Evolutionary conservation across 2,329 filamentous ascomycete species (phyloP), one percentile per base, ranked within the genome.

Genomic region (Cladophialophora chaetospira): DNA sequence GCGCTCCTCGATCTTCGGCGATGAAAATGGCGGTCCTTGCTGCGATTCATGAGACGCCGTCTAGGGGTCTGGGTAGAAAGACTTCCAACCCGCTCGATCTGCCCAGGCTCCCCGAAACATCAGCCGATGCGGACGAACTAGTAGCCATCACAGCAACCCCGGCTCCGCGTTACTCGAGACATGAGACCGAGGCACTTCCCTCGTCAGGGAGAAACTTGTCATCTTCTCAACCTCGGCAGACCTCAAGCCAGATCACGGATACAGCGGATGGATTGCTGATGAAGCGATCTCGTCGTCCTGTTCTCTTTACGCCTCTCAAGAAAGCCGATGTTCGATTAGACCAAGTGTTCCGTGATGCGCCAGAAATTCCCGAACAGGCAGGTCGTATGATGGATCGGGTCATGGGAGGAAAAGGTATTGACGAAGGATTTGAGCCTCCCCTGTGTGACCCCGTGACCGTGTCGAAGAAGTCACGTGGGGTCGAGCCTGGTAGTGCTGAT

Each of bases 11-110:
- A 13, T 57, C 60, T 31, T 63, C 62, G 36, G 50, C 54, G 19
- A 64, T 44, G 29, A 66, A 63, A 57, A 49, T 57, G 45, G 62
- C 62, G 17, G 62, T 65, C 19, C 35, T 66, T 4, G 26, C 68
- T 62, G 46, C 69, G 63, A 26, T 68, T 23, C 69, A 75, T 44
- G 74, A 75, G 57, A 77, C 75, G 1, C 75, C 75, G 1, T 70
- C 72, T 2, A 70, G 71, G 4, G 71, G 70, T 3, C 56, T 68
- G 9, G 59, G 67, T 2, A 70, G 66, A 33, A 60, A 62, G 45
- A 63, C 55, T 1, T 57, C 61, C 4, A 55, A 63, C 38, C 55
- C 63, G 10, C 31, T 65, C 44, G 55, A 48, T 19, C 29, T 65
- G 45, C 31, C 47, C 19, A 10, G 13, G 5, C 25, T 36, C n/a